Conservation (phyloP, 306 rosid species). For the Castanea mollissima region DNA sequence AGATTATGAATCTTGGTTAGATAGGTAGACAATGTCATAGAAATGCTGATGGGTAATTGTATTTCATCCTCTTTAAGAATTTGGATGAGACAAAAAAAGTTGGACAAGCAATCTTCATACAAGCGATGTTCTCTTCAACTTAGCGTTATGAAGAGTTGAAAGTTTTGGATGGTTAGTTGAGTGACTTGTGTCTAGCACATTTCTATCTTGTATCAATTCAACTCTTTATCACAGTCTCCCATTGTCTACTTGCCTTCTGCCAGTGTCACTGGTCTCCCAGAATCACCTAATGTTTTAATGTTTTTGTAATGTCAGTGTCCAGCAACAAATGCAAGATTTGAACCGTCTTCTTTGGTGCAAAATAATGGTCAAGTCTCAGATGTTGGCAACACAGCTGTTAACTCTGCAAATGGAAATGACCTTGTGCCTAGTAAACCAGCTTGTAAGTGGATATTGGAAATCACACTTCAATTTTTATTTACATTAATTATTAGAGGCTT, state of each 20-base stretch:
- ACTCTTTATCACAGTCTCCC: background rate
- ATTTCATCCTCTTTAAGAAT: background rate
- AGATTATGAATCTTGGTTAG: background rate
- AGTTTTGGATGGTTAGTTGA: too few species aligned
- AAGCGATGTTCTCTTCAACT: conserved; percentile 6
- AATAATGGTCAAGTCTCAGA: conserved; percentile 33
- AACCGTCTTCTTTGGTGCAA: conserved; percentile 42
- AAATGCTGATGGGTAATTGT: conserved; percentile 2
- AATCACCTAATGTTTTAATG: conserved; percentile 4
- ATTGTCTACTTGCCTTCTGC: background rate
- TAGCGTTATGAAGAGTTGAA: background rate
- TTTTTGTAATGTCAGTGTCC: conserved; percentile 45
- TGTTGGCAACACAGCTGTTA: conserved; percentile 40
- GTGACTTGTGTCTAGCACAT: too few species aligned
- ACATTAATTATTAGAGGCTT: background rate
- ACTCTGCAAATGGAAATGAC: conserved; percentile 38
- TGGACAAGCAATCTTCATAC: conserved; percentile 3
- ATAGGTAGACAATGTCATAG: background rate
- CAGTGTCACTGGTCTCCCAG: background rate
- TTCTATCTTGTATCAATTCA: background rate
- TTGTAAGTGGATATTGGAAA: conserved; percentile 36
- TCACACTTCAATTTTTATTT: background rate
- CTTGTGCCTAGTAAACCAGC: conserved; percentile 41
- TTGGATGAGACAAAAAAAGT: background rate
- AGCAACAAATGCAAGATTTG: conserved; percentile 35